A percentile compares a stretch with the other conserved stretches of the same genome.
Conservation (phyloP, 768 basidiomycete species). For the Tulasnella calospora region DNA sequence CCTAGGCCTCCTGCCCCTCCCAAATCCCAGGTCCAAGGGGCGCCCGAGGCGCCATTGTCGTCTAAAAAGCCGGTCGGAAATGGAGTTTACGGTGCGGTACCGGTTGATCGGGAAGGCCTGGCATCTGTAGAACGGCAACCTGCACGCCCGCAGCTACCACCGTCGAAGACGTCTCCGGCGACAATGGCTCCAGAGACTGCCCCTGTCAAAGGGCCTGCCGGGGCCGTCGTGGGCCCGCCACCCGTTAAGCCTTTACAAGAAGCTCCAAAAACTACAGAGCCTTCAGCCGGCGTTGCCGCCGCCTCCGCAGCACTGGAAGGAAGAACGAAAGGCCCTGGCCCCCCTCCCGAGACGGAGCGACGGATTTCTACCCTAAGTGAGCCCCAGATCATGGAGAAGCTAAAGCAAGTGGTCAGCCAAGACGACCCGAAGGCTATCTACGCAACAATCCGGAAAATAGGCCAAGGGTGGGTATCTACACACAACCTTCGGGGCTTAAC, state of each 20-base stretch:
- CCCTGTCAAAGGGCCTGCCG: conserved; percentile 47
- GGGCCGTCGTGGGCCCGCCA: conserved; percentile 50
- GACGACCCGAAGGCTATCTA: conserved; percentile 88
- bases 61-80: neutral
- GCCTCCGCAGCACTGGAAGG: conserved; percentile 57
- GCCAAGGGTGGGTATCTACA: conserved; percentile 74
- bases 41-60: neutral
- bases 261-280: conserved; percentile 51
- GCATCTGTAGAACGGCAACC: neutral
- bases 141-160: conserved; percentile 32
- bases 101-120: neutral
- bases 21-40: neutral
- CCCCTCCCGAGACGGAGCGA: conserved; percentile 56
- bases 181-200: conserved; percentile 44
- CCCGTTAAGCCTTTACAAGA: conserved; percentile 73
- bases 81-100: neutral
- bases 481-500: conserved; percentile 11
- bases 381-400: conserved; percentile 96
- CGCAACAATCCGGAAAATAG: conserved; percentile 97
- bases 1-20: conserved; percentile 30
- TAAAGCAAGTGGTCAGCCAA: conserved; percentile 77
- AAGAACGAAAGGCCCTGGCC: conserved; percentile 56
- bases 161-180: conserved; percentile 46
- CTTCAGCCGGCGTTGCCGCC: conserved; percentile 54
- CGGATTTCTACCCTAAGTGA: conserved; percentile 96